phyloP scores from a whole-genome alignment of 331 rosid genomes.

The Telfairia occidentalis region DNA sequence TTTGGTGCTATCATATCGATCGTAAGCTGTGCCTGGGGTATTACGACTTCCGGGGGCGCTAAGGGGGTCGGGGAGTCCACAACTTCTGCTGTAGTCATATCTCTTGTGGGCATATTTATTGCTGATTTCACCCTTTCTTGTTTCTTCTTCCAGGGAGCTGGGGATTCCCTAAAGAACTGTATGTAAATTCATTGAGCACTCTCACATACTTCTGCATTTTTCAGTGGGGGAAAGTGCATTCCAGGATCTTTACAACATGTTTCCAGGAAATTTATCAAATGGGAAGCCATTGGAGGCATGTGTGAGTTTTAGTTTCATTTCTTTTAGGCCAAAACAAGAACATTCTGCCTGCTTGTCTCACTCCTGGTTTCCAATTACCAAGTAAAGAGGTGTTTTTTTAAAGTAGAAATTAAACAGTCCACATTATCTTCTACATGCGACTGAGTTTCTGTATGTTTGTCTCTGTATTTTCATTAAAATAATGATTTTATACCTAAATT shows the following conservation, averaged over 20 bases:
- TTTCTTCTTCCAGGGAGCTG: conserved; percentile 85
- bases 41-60: conserved; percentile 90
- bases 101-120: conserved; percentile 85
- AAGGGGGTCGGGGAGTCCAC: conserved; percentile 97
- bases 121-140: conserved; percentile 86
- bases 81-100: conserved; percentile 87
- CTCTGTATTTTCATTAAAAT: not conserved
- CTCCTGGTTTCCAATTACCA: not conserved
- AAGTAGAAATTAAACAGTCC: not conserved
- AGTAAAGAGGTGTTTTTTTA: not conserved
- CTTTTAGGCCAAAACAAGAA: not conserved
- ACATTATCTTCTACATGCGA: not conserved
- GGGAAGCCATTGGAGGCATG: not conserved
- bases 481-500: not conserved
- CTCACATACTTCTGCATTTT: not conserved
- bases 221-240: not conserved
- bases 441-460: not conserved
- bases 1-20: conserved; percentile 83
- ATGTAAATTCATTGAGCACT: conserved; percentile 2
- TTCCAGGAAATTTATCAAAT: not conserved
- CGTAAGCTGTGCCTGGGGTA: conserved; percentile 95
- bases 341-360: not conserved
- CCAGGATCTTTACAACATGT: not conserved
- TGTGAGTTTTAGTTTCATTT: not conserved
- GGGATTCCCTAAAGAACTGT: conserved; percentile 75